Evolutionary conservation across 73 alveolate species (phyloP).

Genomic region (Tetrahymena borealis): DNA sequence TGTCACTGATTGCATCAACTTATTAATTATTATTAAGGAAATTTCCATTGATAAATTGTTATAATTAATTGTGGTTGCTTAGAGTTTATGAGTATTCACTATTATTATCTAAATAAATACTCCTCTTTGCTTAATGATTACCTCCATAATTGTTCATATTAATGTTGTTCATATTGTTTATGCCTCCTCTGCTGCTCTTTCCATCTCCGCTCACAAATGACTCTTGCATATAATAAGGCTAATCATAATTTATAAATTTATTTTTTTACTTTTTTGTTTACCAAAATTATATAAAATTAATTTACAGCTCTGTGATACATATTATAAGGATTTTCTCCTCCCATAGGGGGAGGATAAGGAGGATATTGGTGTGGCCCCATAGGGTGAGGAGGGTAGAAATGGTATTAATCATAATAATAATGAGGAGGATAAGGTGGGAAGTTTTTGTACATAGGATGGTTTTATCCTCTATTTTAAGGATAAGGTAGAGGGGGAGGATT

Average conservation of each 20-base stretch:
- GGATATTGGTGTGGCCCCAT: not conserved
- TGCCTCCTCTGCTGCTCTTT: not conserved
- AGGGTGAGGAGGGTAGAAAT: not conserved
- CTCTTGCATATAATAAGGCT: not conserved
- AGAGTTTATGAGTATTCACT: not conserved
- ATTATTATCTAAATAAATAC: not conserved
- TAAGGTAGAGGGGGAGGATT: not conserved
- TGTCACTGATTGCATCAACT: constrained; percentile 1
- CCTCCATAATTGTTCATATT: not conserved
- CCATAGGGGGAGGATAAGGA: not conserved
- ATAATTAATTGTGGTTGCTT: not conserved
- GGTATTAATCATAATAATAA: not conserved
- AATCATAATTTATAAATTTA: not conserved
- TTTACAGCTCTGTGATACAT: not conserved
- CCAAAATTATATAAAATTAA: not conserved
- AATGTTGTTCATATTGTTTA: not conserved
- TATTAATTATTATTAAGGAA: not conserved
- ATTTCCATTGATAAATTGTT: not conserved
- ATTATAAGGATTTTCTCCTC: not conserved
- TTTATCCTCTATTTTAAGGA: not conserved
- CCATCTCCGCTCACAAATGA: not conserved
- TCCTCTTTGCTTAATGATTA: not conserved
- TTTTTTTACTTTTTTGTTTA: not conserved
- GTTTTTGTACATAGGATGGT: not conserved
- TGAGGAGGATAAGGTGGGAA: not conserved